Conservation (phyloP, 2,329 filamentous ascomycete genomes). For the Botryotinia globosa region DNA sequence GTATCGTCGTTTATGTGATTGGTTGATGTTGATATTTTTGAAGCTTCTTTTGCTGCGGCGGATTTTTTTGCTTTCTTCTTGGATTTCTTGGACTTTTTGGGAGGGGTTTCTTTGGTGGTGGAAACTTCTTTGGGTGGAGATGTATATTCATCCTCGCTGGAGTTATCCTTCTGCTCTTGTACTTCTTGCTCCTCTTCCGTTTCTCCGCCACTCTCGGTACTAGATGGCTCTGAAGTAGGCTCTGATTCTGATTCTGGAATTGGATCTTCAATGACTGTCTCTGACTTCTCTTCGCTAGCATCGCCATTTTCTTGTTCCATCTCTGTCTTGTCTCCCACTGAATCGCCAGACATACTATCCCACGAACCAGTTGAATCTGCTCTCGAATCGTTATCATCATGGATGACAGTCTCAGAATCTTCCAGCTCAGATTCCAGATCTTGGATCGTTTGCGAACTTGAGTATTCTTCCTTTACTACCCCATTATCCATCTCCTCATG, state of each 20-base stretch:
- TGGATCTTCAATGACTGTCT: neutral
- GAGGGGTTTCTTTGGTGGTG: neutral
- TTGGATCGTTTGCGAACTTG: neutral
- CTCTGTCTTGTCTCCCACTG: constrained; percentile 6
- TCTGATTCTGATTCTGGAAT: neutral
- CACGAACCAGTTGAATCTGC: constrained; percentile 17
- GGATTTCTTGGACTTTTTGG: constrained; percentile 7
- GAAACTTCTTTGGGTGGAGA: neutral
- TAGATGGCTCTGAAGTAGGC: neutral
- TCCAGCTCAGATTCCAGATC: neutral
- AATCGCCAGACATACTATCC: constrained; percentile 20
- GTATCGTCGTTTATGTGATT: constrained; percentile 14
- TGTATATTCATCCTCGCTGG: neutral
- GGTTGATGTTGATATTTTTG: constrained; percentile 2
- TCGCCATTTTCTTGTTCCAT: neutral
- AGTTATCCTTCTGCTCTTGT: constrained; percentile 10
- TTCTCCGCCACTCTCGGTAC: neutral
- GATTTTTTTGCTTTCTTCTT: constrained; percentile 13
- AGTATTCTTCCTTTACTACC: neutral
- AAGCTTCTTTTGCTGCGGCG: constrained; percentile 10
- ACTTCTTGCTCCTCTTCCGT: constrained; percentile 5
- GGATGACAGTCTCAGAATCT: constrained; percentile 7
- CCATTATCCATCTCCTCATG: neutral
- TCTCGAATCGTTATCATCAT: constrained; percentile 6
- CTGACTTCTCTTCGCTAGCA: constrained; percentile 2